Base-by-base conservation (phyloP, 306 rosid species). In the Mimosa pudica region DNA sequence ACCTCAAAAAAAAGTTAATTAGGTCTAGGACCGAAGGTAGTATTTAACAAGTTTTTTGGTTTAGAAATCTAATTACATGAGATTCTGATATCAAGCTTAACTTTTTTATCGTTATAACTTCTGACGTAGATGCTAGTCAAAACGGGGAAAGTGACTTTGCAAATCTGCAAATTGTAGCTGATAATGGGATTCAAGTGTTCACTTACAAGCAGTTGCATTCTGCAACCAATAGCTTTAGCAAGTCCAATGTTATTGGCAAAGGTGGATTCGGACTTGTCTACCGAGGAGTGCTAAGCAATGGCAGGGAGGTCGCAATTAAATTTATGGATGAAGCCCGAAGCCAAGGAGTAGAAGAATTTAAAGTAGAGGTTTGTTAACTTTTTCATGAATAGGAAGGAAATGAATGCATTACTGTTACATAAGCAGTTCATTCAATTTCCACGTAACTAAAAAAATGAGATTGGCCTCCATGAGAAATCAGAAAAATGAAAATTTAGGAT, bases 301-400 rank as follows among this genome's bases (percentile, higher is more conserved):
- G 98, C 57, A 84, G 98, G 74, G 92, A 95, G 85, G 98, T 85
- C 42, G 98, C 97, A 6, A 79, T 95, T 80, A 95, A 93, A 84
- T 84, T 92, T 52, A 95, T 95, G 98, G 97, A 92, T 77, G 94
- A 93, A 51, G 89, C 92, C 2, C 94, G 98, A 74, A 92, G 90
- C 89, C 98, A 93, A 70, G 98, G 98, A 54, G 98, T 87, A 84
- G 98, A 93, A 12, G 98, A 95, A 82, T 95, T 95, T 81, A 69
- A 87, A 87, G 87, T 88, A 69, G 98, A 95, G 98, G 98, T 95
- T 63, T 58, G 90, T 76, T 76, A 48, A 45, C 18, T 84, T 71
- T 76, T 41, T 46, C 33, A 41, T 70, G 41, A 62, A 7, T 64
- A 16, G n/a, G 4, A 63, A 67, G 68, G 16, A 70, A 60, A 16